Conservation (phyloP, 305 asterid species). For the Lippia alba region DNA sequence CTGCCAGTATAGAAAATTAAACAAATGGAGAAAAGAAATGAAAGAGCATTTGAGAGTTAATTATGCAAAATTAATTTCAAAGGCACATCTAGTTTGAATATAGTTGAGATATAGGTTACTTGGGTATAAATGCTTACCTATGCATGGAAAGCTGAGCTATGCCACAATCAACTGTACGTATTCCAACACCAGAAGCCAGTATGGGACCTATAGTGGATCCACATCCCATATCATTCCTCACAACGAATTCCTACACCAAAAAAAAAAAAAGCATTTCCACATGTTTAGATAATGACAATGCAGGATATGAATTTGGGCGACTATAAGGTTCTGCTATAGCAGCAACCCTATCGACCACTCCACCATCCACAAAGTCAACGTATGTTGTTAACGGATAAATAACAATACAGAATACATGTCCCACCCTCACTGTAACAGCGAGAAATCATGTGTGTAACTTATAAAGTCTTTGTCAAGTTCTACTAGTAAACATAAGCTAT, state of each 20-base stretch:
- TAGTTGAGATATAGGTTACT: background rate
- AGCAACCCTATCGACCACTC: conserved; percentile 3
- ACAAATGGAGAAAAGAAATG: conserved; percentile 10
- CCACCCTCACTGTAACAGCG: no score
- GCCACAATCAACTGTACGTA: conserved; percentile 98
- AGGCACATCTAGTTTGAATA: background rate
- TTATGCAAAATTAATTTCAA: conserved; percentile 2
- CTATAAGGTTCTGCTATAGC: conserved; percentile 17
- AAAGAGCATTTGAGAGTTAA: background rate
- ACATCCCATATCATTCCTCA: conserved; percentile 97
- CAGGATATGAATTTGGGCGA: conserved; percentile 5
- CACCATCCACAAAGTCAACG: background rate
- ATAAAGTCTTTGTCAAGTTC: no score
- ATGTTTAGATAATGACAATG: conserved; percentile 11
- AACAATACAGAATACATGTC: no score
- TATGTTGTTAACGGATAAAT: no score
- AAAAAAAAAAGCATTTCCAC: conserved; percentile 9
- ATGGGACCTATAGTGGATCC: conserved; percentile 98
- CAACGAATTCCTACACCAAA: conserved; percentile 77
- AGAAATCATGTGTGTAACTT: no score
- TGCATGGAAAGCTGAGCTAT: conserved; percentile 98
- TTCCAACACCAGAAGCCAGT: conserved; percentile 95
- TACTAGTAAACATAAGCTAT: no score
- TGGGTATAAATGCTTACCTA: conserved; percentile 52
- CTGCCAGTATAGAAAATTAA: conserved; percentile 47